Percentiles rank a stretch among this genome's conserved stretches.
Evolutionary conservation across 2,329 filamentous ascomycete genomes (phyloP).

Genomic region (Sarocladium brachiariae): DNA sequence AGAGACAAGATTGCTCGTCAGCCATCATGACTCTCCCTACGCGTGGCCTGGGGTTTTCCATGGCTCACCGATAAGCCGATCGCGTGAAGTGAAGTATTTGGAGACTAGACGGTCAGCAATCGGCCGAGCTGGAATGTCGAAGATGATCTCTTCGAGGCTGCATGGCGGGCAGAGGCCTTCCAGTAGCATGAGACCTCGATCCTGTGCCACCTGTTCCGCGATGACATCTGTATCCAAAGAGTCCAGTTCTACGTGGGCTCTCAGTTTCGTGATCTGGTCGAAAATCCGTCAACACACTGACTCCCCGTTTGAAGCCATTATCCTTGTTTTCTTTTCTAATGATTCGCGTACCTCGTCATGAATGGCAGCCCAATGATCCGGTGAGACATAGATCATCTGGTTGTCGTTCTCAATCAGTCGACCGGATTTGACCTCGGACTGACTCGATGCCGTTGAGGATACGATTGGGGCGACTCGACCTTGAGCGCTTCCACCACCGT

Average conservation of each 20-base stretch:
- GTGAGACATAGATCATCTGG: slow-evolving; percentile 8
- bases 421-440: not conserved
- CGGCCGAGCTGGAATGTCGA: slow-evolving; percentile 1
- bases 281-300: too few species aligned
- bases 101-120: slow-evolving; percentile 3
- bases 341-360: not conserved
- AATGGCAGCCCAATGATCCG: slow-evolving; percentile 7
- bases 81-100: slow-evolving; percentile 4
- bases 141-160: slow-evolving; percentile 7
- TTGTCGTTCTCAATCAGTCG: slow-evolving; percentile 5
- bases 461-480: not conserved
- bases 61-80: not conserved
- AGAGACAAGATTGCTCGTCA: too few species aligned
- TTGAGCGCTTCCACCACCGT: not conserved
- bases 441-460: not conserved
- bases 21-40: too few species aligned
- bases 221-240: not conserved
- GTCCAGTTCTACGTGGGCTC: slow-evolving; percentile 3
- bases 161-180: slow-evolving; percentile 3
- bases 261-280: slow-evolving; percentile 7
- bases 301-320: too few species aligned
- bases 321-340: not conserved
- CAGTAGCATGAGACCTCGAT: slow-evolving; percentile 5
- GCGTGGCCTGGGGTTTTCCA: not conserved
- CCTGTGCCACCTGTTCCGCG: not conserved